A percentile compares a stretch with the other conserved stretches of the same genome.
These are phyloP conservation scores for Flaveria ramosissima DNA, from an alignment of 129 eudicot species.

Conservation along the genomic window DNA sequence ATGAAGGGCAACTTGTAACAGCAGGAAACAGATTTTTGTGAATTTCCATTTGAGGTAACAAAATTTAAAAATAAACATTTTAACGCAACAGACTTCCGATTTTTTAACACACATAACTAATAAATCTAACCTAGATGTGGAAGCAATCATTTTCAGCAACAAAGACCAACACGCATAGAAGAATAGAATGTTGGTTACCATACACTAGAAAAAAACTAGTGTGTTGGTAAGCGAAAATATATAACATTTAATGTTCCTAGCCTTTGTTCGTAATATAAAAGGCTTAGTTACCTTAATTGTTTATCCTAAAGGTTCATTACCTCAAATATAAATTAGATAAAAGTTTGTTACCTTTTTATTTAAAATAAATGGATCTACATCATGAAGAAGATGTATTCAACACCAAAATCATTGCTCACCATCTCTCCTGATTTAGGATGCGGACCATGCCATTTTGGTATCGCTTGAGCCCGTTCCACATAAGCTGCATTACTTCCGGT, in stretches of 20 bases:
- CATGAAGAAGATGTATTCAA: not conserved
- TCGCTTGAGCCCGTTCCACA: constrained; percentile 82
- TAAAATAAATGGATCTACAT: not conserved
- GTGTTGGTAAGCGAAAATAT: not conserved
- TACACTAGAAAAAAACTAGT: not conserved
- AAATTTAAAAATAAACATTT: no score
- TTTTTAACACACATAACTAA: not conserved
- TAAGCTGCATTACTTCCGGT: constrained; percentile 96
- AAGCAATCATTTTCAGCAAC: not conserved
- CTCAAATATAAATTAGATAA: not conserved
- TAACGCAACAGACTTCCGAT: no score
- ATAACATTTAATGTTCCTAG: not conserved
- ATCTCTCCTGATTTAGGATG: constrained; percentile 85
- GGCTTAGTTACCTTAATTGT: not conserved
- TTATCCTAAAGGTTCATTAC: not conserved
- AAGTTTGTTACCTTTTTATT: not conserved
- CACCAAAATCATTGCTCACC: constrained; percentile 43
- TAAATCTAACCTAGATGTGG: not conserved
- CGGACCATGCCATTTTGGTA: constrained; percentile 90
- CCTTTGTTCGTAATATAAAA: not conserved
- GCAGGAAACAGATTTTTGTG: not conserved
- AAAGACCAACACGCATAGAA: not conserved
- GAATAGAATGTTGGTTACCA: not conserved
- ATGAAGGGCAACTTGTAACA: not conserved
- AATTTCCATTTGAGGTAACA: not conserved